Base-by-base conservation (phyloP, 768 basidiomycete species). In the Postia placenta region DNA sequence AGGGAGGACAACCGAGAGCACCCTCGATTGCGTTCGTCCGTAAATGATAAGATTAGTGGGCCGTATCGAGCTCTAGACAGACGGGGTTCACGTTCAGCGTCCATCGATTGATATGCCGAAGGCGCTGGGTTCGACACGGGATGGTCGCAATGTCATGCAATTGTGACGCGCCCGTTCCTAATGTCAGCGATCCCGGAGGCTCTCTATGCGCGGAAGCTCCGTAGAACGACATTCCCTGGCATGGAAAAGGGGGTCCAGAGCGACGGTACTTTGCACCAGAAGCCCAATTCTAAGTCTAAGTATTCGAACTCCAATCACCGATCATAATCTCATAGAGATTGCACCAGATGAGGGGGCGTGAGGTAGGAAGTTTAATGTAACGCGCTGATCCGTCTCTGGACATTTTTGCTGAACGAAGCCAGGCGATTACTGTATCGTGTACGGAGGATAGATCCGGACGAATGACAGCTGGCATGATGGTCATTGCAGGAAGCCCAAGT, bases 311-410 rank as follows among this genome's bases (percentile, higher is more conserved):
- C 23, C 53, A 49, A 50, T 55, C 54, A 53, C 54, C 57, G 57
- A 58, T 58, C 50, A 55, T 53, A 53, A 51, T 53, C 57, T 58
- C 51, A 53, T 44, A 42, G 49, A 58, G 54, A 55, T 55, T 50
- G 51, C 54, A 30, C 33, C 35, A 39, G 46, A 47, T 47, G 26
- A 47, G 15, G 30, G 45, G 20, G 9, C 28, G 19, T 15, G 19
- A 36, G 17, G 45, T 45, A 17, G n/a, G 45, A 45, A 45, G 45
- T 33, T 23, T 35, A 45, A 45, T 45, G 20, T 12, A 45, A 35
- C 22, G n/a, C 3, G 15, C 11, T 47, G 46, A 47, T 47, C 46
- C 46, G 46, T 37, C 15, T 9, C 14, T n/a, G 28, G n/a, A n/a
- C n/a, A n/a, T n/a, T n/a, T n/a, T n/a, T n/a, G n/a, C n/a, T n/a